These are phyloP conservation scores for Spirogloea muscicola DNA, from an alignment of 139 green algal species.

Conservation along the genomic window DNA sequence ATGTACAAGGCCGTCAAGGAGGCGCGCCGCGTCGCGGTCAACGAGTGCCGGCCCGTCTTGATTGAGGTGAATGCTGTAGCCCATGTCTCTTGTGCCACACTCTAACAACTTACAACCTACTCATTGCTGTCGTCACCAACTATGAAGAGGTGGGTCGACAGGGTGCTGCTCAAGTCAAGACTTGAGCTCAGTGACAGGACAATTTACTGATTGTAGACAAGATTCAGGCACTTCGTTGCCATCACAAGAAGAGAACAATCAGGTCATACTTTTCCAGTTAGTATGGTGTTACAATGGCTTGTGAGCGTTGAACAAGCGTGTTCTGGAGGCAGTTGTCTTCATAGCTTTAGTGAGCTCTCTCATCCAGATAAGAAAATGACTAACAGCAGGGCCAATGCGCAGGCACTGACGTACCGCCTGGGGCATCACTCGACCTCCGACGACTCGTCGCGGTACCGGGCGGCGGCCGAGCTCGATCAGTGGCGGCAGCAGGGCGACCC, in stretches of 20 bases:
- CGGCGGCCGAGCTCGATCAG: slow-evolving; percentile 64
- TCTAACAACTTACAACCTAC: too few species aligned
- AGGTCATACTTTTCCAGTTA: background rate
- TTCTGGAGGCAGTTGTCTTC: background rate
- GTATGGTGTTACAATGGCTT: background rate
- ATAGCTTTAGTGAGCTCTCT: background rate
- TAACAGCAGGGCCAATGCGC: slow-evolving; percentile 67
- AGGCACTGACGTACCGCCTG: slow-evolving; percentile 79
- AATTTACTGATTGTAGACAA: background rate
- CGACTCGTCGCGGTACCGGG: slow-evolving; percentile 78
- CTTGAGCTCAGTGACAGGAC: background rate
- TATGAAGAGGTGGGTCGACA: too few species aligned
- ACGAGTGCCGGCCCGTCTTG: slow-evolving; percentile 9
- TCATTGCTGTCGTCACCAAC: too few species aligned
- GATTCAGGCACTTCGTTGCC: background rate
- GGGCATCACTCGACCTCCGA: slow-evolving; percentile 89
- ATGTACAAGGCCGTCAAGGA: slow-evolving; percentile 69
- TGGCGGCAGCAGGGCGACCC: slow-evolving; percentile 76
- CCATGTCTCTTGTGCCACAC: too few species aligned
- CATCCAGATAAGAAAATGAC: slow-evolving; percentile 63
- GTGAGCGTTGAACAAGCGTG: too few species aligned
- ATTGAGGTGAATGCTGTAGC: slow-evolving; percentile 39
- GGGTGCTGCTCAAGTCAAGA: background rate
- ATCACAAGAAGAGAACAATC: background rate
- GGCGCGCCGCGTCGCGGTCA: background rate